These are phyloP conservation scores for Echeveria elegans DNA, from an alignment of 164 flowering plant species.

Conservation along the genomic window DNA sequence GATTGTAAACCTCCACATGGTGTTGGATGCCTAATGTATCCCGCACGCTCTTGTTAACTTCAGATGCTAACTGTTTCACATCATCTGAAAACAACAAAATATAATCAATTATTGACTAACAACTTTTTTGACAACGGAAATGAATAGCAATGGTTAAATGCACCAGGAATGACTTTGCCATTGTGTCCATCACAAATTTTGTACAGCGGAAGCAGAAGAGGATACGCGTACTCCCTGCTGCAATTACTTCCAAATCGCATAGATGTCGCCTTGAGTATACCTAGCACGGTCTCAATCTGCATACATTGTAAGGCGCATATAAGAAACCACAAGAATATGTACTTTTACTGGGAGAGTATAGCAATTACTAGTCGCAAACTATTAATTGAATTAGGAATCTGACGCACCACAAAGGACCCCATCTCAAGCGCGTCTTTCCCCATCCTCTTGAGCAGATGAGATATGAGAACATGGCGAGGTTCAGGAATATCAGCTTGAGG, in stretches of 20 bases:
- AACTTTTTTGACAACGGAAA: not conserved
- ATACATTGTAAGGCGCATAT: not conserved
- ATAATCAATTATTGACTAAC: not conserved
- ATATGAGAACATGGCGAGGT: conserved; percentile 36
- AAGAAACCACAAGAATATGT: too few species aligned
- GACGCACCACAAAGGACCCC: conserved; percentile 54
- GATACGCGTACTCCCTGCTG: conserved; percentile 36
- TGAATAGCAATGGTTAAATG: not conserved
- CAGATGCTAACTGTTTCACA: conserved; percentile 62
- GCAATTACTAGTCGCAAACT: too few species aligned
- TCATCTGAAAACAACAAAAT: conserved; percentile 38
- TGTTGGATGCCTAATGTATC: conserved; percentile 38
- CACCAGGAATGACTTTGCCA: conserved; percentile 70
- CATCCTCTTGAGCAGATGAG: conserved; percentile 54
- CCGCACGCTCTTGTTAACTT: conserved; percentile 33
- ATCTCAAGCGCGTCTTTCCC: conserved; percentile 60
- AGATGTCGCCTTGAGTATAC: conserved; percentile 31
- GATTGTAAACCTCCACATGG: conserved; percentile 42
- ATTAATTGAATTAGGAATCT: not conserved
- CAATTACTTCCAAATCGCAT: conserved; percentile 28
- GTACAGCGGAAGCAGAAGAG: conserved; percentile 63
- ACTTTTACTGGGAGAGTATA: too few species aligned
- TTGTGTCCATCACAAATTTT: conserved; percentile 85
- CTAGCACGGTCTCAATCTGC: conserved; percentile 76
- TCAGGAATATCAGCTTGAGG: conserved; percentile 17